phyloP scores from a whole-genome alignment of 1,284 basidiomycete genomes.

The Malassezia caprae region DNA sequence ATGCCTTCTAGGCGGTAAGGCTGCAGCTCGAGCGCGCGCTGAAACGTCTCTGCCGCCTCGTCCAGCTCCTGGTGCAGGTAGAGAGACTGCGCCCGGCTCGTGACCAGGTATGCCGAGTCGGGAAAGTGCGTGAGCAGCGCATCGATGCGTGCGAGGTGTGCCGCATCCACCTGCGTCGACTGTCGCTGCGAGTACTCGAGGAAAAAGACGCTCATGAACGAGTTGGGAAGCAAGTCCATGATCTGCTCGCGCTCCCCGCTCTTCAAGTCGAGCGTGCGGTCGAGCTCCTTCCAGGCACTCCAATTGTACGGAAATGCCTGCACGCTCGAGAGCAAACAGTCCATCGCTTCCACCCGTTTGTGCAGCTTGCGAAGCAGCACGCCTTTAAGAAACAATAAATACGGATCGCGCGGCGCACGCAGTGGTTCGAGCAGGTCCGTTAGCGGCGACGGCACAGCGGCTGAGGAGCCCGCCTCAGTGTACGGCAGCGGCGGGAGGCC shows the following conservation, averaged over 20 bases:
- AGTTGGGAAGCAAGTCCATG: constrained; percentile 60
- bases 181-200: constrained; percentile 80
- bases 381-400: constrained; percentile 43
- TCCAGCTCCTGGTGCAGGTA: constrained; percentile 18
- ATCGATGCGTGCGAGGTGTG: constrained; percentile 33
- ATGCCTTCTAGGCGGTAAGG: constrained; percentile 88
- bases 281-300: constrained; percentile 64
- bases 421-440: constrained; percentile 35
- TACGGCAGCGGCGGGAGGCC: constrained; percentile 19
- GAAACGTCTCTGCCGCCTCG: constrained; percentile 38
- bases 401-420: constrained; percentile 29
- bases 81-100: constrained; percentile 30
- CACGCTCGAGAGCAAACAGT: constrained; percentile 67
- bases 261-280: constrained; percentile 31
- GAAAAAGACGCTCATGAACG: constrained; percentile 69
- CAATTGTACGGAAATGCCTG: constrained; percentile 84
- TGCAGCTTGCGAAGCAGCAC: constrained; percentile 41
- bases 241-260: constrained; percentile 25
- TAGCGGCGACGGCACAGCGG: constrained; percentile 12
- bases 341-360: constrained; percentile 61
- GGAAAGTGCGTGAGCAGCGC: constrained; percentile 69
- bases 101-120: constrained; percentile 70
- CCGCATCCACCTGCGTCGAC: constrained; percentile 52
- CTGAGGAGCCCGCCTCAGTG: constrained; percentile 5
- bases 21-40: constrained; percentile 54